Base-by-base conservation (phyloP, 306 rosid genomes). In the Astragalus membranaceus region DNA sequence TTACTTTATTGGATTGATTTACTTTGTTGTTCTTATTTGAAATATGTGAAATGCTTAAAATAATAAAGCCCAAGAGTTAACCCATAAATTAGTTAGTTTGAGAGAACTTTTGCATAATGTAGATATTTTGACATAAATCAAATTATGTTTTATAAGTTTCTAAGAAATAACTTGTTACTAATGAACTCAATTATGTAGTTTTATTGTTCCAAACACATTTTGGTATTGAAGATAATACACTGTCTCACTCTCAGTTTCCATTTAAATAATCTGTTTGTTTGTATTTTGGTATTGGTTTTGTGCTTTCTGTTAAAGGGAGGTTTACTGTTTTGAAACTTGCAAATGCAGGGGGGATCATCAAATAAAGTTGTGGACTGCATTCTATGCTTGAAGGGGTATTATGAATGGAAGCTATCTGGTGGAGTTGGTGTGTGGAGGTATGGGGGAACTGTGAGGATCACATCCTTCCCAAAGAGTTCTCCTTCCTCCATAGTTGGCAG, bases 361-460 rank as follows among this genome's bases (percentile, higher is more conserved):
- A 85, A 73, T 55, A 91, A 91, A 73, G 99, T 95, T 77, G 97
- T 95, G 49, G 99, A 95, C 72, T 95, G 99, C 88, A 91, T 95
- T 83, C 85, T 95, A 6, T 95, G 99, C 66, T 86, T 95, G 70
- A 95, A 95, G 79, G 99, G 97, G 33, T 95, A 78, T 50, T 85
- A 91, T 58, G 97, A 91, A 79, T 95, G 99, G 99, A 91, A 85
- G 81, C 84, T 81, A 79, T 83, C 89, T 0, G 99, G 99, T 62
- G 99, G 96, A 50, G 82, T 86, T 75, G 99, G 99, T 26, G 97
- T 91, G 49, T 95, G 99, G 99, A 91, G 92, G 70, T 95, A 95
- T 47, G 99, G 99, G 41, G 99, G 99, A 62, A 89, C 99, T 20
- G 99, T 95, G 83, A 83, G 88, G 84, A 95, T 95, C 56, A 85